Base-by-base conservation (phyloP, 352 stramenopile species). In the Pythium grandisporangium region DNA sequence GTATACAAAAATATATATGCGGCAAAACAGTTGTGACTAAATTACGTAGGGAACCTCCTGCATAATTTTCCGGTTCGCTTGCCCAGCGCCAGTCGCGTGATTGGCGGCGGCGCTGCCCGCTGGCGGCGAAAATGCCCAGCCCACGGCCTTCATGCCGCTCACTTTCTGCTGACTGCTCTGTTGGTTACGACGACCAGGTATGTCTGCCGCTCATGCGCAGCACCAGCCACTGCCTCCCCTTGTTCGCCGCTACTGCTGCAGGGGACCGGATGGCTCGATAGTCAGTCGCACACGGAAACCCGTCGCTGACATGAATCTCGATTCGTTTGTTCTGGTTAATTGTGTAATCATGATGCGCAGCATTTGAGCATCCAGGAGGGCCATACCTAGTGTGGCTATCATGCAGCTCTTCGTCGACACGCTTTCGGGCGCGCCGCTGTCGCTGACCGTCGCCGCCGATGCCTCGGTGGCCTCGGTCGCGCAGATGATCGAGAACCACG, bases 341-440 rank as follows among this genome's bases (percentile, higher is more conserved):
- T n/a, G n/a, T n/a, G n/a, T n/a, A n/a, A n/a, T n/a, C n/a, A n/a
- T n/a, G n/a, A n/a, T n/a, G n/a, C n/a, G n/a, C 48, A 79, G 83
- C 78, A 94, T 94, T 67, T 79, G 79, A 95, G 84, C 84, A 95
- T 95, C 84, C 84, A 90, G 80, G 73, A 80, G 79, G 79, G 70
- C 42, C 47, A 57, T 62, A 81, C 56, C 55, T 49, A 29, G 42
- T 69, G 95, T 97, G 88, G 57, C 56, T 69, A n/a, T n/a, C n/a
- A 98, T 98, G 89, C 87, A 98, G 75, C 93, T 98, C 70, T 96
- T 97, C 66, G 79, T 98, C 48, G 80, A 90, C 60, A 87, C 78
- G 62, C 75, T 94, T 36, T 82, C 73, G 62, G 80, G 79, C 51
- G 70, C 70, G 50, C 90, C 76, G 57, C 68, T 91, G 50, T 84